Percentiles rank a stretch among this genome's conserved stretches.
Evolutionary conservation across 257 asterid genomes (phyloP).

Genomic region (Salvia hispanica): DNA sequence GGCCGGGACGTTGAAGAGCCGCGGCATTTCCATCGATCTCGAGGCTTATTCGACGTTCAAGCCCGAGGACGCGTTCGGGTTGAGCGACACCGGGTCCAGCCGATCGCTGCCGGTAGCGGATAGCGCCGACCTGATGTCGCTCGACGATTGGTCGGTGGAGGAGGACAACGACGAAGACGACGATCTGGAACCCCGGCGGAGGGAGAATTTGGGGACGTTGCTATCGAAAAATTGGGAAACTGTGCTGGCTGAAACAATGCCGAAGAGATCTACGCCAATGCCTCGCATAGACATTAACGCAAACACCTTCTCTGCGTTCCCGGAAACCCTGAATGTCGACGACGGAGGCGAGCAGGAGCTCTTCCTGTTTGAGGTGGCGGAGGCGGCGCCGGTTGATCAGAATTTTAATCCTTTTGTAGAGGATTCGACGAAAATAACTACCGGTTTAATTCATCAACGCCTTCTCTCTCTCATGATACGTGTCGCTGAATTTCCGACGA

Average conservation of each 20-base stretch:
- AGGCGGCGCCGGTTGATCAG: conserved; percentile 10
- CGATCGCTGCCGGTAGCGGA: conserved; percentile 57
- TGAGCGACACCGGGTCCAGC: conserved; percentile 56
- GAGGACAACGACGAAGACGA: conserved; percentile 24
- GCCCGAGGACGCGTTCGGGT: conserved; percentile 36
- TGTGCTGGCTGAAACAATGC: conserved; percentile 43
- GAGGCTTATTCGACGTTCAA: conserved; percentile 53
- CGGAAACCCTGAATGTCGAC: neutral
- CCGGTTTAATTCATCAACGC: neutral
- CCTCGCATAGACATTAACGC: conserved; percentile 27
- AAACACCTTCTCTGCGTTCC: conserved; percentile 40
- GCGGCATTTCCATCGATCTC: conserved; percentile 71
- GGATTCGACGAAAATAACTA: conserved; percentile 27
- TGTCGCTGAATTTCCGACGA: conserved; percentile 29
- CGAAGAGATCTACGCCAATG: neutral
- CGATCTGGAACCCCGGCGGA: neutral
- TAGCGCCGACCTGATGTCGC: conserved; percentile 60
- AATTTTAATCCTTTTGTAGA: conserved; percentile 68
- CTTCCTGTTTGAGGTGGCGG: conserved; percentile 37
- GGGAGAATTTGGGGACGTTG: conserved; percentile 10
- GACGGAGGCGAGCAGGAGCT: neutral
- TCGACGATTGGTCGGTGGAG: conserved; percentile 50
- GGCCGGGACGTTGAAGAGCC: conserved; percentile 46
- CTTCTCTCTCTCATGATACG: neutral
- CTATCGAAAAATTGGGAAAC: conserved; percentile 51